A percentile compares a stretch with the other conserved stretches of the same genome.
These are phyloP conservation scores for Colletotrichum tabaci DNA, from an alignment of 2,329 filamentous ascomycete genomes.

Conservation along the genomic window DNA sequence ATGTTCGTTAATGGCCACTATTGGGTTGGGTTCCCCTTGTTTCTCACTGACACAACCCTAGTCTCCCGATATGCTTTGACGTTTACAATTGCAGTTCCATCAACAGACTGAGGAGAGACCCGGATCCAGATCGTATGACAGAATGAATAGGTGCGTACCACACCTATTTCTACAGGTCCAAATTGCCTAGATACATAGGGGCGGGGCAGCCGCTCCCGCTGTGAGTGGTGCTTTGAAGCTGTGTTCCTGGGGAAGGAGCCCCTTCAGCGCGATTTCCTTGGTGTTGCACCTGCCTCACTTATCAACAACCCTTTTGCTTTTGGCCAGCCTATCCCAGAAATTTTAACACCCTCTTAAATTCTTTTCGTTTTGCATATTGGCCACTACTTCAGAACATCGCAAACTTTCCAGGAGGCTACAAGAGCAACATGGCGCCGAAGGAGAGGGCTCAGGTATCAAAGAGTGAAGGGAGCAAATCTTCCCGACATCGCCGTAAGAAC, in stretches of 20 bases:
- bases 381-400: not conserved
- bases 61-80: not conserved
- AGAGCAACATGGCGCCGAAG: slow-evolving; percentile 22
- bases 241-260: not conserved
- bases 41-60: too few relatives aligned
- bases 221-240: not conserved
- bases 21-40: not conserved
- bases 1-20: not conserved
- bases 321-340: not conserved
- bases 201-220: not conserved
- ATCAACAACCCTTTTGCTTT: not conserved
- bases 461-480: not conserved
- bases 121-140: not conserved
- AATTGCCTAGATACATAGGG: not conserved
- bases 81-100: not conserved
- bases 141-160: not conserved
- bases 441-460: not conserved
- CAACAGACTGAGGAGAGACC: not conserved
- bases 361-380: not conserved
- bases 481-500: slow-evolving; percentile 21
- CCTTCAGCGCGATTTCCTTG: not conserved
- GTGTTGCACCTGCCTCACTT: not conserved
- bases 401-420: not conserved
- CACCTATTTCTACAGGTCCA: not conserved
- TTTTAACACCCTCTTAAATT: not conserved